Base-by-base conservation (phyloP, 2,329 filamentous ascomycete genomes). In the Parastagonospora avenae region DNA sequence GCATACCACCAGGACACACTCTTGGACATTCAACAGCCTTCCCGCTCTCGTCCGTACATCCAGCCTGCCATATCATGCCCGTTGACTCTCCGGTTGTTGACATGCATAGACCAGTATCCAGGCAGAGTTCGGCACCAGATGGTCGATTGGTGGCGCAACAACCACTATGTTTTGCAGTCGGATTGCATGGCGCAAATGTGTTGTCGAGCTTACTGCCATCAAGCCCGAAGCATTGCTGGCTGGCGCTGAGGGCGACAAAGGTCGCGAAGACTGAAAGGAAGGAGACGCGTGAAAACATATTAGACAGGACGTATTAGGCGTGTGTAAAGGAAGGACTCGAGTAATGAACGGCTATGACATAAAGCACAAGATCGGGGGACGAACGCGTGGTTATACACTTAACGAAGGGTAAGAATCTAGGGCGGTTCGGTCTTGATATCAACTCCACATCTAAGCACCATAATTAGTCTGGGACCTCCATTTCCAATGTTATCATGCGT, bases 91-190 rank as follows among this genome's bases (percentile, higher is more conserved):
- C 53, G 27, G 47, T 57, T 8, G 70, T 71, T 15, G 64, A 64
- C 69, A 72, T 68, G 44, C 70, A 73, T 15, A 72, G 42, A 9
- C 69, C 70, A 36, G 59, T 73, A 41, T 65, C 63, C 32, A 73
- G 52, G 35, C 70, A 72, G 9, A 73, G 52, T 37, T 73, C 70
- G 29, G 49, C 47, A 32, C 63, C 62, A n/a, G 54, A 31, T 6
- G 61, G 33, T 14, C 54, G 49, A 27, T 66, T 60, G 32, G 59
- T 65, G 14, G 70, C 68, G 53, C 70, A 73, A 52, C 69, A 73
- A 27, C 65, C 68, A 44, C 66, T 70, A 40, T 71, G 66, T 35
- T 62, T 60, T 12, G 67, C 59, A 27, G 37, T 48, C 4, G 65
- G 53, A 32, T 68, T 68, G 47, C 70, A 73, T 46, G 68, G 62